phyloP scores from a whole-genome alignment of 768 basidiomycete genomes.

The Agaricus subrufescens region DNA sequence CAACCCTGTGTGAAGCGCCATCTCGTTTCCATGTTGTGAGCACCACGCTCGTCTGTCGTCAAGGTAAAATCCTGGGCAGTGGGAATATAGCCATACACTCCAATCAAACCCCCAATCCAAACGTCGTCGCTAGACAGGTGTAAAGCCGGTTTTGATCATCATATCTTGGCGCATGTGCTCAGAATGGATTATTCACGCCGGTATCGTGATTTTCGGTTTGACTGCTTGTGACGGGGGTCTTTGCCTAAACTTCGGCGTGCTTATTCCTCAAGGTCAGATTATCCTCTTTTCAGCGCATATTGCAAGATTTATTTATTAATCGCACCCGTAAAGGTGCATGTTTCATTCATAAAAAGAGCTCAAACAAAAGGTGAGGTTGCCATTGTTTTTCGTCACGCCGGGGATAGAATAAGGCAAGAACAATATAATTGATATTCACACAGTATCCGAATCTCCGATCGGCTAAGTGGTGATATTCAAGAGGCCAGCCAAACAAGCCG shows the following conservation, averaged over 20 bases:
- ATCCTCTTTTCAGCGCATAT: no score
- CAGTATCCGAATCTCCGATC: constrained; percentile 7
- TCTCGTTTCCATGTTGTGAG: background rate
- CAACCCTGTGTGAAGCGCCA: no score
- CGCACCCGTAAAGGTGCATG: no score
- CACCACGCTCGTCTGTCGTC: background rate
- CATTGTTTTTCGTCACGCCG: constrained; percentile 3
- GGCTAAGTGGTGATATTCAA: background rate
- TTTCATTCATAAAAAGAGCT: background rate
- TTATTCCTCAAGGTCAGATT: background rate
- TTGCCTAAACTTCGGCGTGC: no score
- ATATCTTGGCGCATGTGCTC: no score
- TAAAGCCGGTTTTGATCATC: background rate
- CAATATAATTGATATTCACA: constrained; percentile 6
- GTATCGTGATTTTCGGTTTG: no score
- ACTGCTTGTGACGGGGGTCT: no score
- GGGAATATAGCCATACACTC: no score
- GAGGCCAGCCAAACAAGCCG: background rate
- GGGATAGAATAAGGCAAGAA: background rate
- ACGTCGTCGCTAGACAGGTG: no score
- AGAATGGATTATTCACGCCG: no score
- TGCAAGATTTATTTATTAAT: background rate
- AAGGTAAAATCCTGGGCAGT: background rate
- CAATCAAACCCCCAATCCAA: no score
- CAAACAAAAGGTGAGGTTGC: background rate